Evolutionary conservation across 23 red algal species (phyloP), one percentile per base, ranked within the genome.

Genomic region (Gracilariopsis chorda): DNA sequence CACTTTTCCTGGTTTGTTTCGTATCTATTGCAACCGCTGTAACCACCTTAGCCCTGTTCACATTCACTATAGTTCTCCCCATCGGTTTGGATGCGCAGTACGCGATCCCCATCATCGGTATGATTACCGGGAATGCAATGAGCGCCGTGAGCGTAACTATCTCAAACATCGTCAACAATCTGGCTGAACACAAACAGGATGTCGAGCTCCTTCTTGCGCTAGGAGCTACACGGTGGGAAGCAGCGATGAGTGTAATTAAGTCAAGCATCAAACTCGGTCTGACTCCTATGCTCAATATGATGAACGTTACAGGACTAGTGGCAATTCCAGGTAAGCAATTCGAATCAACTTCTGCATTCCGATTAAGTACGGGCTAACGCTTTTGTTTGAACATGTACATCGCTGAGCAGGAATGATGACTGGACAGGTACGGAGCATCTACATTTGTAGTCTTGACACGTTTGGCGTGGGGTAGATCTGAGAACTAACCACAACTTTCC

Each of bases 111-210:
- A 59, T 98, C 28, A 49, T 74, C 11, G 96, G 96, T 23, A 98
- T 98, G 96, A 86, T 98, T 9, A 71, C 94, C 62, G 96, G 96
- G 4, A 94, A 98, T 51, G 63, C 88, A 35, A 86, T 98, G 88
- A 87, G 48, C n/a, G 75, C 68, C 7, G 70, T 95, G 24, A 83
- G 82, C 51, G 92, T 95, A 24, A 75, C 82, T 3, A 55, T 95
- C 9, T 79, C 68, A 44, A 47, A 33, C 60, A 57, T 95, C 46
- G 51, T 95, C 24, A 77, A 69, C 70, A 70, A 95, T 55, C 80
- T 95, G 28, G 84, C 84, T 17, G 88, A 92, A 46, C 74, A 64
- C 23, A 82, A 78, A 78, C 69, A 45, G 25, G 70, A 93, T 29
- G 87, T 93, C 60, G 92, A 94, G 72, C 69, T 79, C 39, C 78